These are phyloP conservation scores for Panellus pusillus DNA, from an alignment of 768 basidiomycete genomes.

Conservation along the genomic window DNA sequence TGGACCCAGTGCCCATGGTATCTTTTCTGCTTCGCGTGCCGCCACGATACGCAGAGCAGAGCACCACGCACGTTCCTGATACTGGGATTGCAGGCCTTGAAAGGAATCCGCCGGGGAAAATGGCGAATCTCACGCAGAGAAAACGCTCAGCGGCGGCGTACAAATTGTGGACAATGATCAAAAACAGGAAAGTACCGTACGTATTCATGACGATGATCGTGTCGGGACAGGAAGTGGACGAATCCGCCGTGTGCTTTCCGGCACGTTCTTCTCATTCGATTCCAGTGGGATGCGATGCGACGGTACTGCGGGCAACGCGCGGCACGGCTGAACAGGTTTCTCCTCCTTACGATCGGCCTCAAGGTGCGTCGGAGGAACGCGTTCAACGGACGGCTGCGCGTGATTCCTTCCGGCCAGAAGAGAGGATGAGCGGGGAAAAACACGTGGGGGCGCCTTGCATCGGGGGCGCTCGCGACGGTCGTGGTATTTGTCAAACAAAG, in stretches of 20 bases:
- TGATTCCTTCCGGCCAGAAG: background rate
- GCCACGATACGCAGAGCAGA: too few species aligned
- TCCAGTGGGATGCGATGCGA: background rate
- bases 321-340: background rate
- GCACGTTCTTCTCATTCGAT: background rate
- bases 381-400: background rate
- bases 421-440: slow-evolving; percentile 20
- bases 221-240: slow-evolving; percentile 12
- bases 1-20: too few species aligned
- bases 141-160: background rate
- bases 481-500: slow-evolving; percentile 15
- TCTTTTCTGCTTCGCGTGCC: too few species aligned
- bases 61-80: background rate
- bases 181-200: background rate
- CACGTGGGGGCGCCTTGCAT: slow-evolving; percentile 13
- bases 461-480: slow-evolving; percentile 9
- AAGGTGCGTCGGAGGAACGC: background rate
- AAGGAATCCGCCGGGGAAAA: background rate
- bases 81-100: background rate
- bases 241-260: background rate
- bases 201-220: background rate
- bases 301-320: slow-evolving; percentile 9
- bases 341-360: too few species aligned
- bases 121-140: background rate
- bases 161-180: background rate